Conservation (phyloP, 1,139 yeast genomes). For the Blastobotrys persicus region DNA sequence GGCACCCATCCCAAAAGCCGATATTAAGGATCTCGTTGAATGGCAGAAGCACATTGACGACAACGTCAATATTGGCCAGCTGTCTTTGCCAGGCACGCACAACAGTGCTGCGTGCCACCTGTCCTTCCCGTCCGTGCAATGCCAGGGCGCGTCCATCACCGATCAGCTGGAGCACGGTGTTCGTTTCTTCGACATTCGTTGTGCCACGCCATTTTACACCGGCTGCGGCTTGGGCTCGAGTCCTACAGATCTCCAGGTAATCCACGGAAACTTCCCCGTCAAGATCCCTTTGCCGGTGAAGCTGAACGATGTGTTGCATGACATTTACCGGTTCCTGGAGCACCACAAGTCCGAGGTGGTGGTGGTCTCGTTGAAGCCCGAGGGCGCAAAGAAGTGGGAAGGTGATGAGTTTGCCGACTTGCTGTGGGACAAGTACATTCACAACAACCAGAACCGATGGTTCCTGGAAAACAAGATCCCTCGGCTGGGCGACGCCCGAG, state of each 20-base stretch:
- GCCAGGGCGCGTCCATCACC: constrained; percentile 62
- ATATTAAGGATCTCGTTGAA: constrained; percentile 23
- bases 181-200: constrained; percentile 67
- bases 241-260: constrained; percentile 59
- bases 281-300: constrained; percentile 57
- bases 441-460: constrained; percentile 56
- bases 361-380: constrained; percentile 69
- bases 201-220: constrained; percentile 55
- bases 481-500: constrained; percentile 58
- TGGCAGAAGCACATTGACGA: constrained; percentile 62
- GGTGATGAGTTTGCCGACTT: constrained; percentile 64
- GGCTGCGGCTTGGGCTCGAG: constrained; percentile 30
- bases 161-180: constrained; percentile 71
- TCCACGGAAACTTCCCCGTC: constrained; percentile 78
- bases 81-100: constrained; percentile 79
- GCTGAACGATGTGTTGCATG: constrained; percentile 49
- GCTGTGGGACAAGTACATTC: constrained; percentile 60
- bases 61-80: constrained; percentile 49
- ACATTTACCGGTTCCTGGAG: constrained; percentile 57
- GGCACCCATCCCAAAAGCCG: constrained; percentile 22
- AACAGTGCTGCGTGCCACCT: constrained; percentile 72
- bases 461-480: constrained; percentile 59
- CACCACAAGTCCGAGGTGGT: constrained; percentile 58
- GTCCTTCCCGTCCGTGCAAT: constrained; percentile 77
- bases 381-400: constrained; percentile 65